phyloP scores from a whole-genome alignment of 139 green algal species.

The Coccomyxa sp. region DNA sequence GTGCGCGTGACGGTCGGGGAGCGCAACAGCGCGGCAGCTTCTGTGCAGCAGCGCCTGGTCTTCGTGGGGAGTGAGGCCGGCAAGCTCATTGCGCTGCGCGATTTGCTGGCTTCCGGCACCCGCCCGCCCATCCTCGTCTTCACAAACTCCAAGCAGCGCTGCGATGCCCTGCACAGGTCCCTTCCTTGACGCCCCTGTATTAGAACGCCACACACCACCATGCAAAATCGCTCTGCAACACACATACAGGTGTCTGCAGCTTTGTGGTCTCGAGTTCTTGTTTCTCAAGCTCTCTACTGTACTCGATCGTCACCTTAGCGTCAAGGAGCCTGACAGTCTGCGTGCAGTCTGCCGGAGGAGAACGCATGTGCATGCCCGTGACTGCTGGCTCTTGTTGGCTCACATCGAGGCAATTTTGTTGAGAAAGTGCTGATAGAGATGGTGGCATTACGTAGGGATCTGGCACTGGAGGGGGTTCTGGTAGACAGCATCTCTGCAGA shows the following conservation, averaged over 20 bases:
- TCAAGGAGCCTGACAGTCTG: no score
- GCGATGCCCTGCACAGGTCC: conserved; percentile 61
- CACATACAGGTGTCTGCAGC: neutral
- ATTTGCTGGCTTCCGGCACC: conserved; percentile 78
- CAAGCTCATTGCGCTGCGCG: conserved; percentile 87
- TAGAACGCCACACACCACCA: neutral
- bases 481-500: conserved; percentile 81
- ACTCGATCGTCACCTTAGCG: no score
- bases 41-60: conserved; percentile 81
- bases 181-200: neutral
- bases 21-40: conserved; percentile 52
- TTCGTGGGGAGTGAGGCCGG: conserved; percentile 90
- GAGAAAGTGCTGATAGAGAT: no score
- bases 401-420: no score
- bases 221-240: neutral
- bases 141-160: conserved; percentile 82
- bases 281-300: no score
- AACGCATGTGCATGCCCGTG: no score
- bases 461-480: conserved; percentile 70
- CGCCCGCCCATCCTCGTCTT: conserved; percentile 89
- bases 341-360: no score
- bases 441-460: conserved; percentile 40
- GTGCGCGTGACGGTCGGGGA: conserved; percentile 80
- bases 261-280: no score
- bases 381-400: no score